These are phyloP conservation scores for Kwoniella dendrophila DNA, from an alignment of 768 basidiomycete genomes.

Conservation along the genomic window DNA sequence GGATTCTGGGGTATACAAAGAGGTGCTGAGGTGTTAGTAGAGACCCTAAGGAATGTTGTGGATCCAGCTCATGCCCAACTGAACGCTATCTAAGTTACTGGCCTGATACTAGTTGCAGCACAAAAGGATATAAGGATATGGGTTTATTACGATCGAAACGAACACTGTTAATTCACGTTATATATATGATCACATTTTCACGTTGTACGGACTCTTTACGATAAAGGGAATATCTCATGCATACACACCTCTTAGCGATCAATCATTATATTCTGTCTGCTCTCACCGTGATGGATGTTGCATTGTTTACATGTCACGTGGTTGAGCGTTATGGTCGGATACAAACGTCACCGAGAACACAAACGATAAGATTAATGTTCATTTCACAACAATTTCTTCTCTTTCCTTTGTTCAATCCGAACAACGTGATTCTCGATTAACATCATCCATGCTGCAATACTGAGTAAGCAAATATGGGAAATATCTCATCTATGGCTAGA, in stretches of 20 bases:
- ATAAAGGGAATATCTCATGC: not conserved
- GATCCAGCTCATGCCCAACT: conserved; percentile 61
- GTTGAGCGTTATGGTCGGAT: not conserved
- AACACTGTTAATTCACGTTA: no score
- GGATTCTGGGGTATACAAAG: conserved; percentile 93
- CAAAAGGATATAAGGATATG: no score
- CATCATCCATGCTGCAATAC: not conserved
- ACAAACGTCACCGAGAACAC: not conserved
- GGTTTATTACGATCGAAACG: no score
- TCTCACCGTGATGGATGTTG: not conserved
- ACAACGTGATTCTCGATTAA: not conserved
- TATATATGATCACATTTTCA: not conserved
- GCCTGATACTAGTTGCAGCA: no score
- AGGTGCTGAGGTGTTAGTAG: conserved; percentile 83
- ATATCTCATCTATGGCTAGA: conserved; percentile 54
- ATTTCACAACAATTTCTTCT: not conserved
- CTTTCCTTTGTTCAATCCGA: not conserved
- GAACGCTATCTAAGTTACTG: conserved; percentile 13
- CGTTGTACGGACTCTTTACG: not conserved
- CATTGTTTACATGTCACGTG: conserved; percentile 12
- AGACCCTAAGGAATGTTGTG: conserved; percentile 72
- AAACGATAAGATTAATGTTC: not conserved
- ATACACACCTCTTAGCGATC: no score
- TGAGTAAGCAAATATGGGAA: conserved; percentile 40
- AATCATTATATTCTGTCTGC: not conserved